Base-by-base conservation (phyloP, 2,329 filamentous ascomycete genomes). In the Aspergillus sp. region DNA sequence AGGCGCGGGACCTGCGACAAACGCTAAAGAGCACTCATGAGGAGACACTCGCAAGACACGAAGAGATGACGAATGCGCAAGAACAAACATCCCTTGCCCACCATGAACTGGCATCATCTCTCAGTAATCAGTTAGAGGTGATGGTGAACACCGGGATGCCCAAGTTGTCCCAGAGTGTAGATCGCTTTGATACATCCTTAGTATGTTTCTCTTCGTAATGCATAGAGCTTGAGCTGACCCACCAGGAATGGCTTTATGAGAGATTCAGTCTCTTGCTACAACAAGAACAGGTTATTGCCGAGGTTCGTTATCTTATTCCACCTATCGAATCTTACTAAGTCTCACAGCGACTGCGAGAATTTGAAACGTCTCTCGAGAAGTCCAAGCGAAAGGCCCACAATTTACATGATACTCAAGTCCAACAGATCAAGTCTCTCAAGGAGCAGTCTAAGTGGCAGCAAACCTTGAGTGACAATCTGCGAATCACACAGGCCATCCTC, bases 321-420 rank as follows among this genome's bases (percentile, higher is more conserved):
- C 0, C 1, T 13, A 14, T 14, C n/a, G 17, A 19, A 20, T 33
- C 11, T 8, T 35, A 24, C 63, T 71, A 49, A 71, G 13, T 26
- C 40, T 7, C n/a, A 13, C 38, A 76, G 74, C 69, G 64, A 19
- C 58, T 76, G 7, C 59, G 60, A 42, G 50, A 51, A 9, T 67
- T 76, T 47, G 66, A 72, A 30, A 50, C 33, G 3, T 60, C 64
- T 2, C 65, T 77, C 26, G 57, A 66, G 7, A 50, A 63, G 14
- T 69, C 73, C 6, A 65, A 72, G 49, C 19, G 44, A 1, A 71
- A 59, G 50, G 67, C 72, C 3, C 58, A 62, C 22, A 53, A 60
- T 14, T 50, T 77, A 10, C 66, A 67, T 19, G 59, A 61, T 48
- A 56, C 61, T 5, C 73, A 77, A 35, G 22, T 54, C n/a, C 55